phyloP scores from a whole-genome alignment of 2,329 filamentous ascomycete species.

The Nemania diffusa region DNA sequence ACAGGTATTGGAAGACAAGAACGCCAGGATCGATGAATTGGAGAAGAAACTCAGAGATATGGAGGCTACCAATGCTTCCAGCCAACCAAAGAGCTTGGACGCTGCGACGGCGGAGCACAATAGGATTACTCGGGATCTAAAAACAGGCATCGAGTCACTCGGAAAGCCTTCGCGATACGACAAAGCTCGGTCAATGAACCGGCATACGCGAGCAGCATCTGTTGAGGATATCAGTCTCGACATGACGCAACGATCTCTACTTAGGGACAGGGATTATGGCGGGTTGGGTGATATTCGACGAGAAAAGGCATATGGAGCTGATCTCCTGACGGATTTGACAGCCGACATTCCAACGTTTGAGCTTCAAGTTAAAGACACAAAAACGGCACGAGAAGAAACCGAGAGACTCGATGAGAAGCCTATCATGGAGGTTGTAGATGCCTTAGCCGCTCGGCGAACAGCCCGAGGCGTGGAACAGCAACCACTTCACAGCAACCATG shows the following conservation, averaged over 20 bases:
- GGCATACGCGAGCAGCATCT: constrained; percentile 39
- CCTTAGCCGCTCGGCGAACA: constrained; percentile 15
- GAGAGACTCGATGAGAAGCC: constrained; percentile 37
- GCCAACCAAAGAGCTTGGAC: constrained; percentile 28
- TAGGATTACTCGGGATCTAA: constrained; percentile 42
- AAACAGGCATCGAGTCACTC: constrained; percentile 43
- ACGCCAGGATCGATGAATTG: constrained; percentile 66
- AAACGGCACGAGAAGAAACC: constrained; percentile 35
- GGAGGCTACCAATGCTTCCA: constrained; percentile 48
- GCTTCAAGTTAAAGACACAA: constrained; percentile 43
- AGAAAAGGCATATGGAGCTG: constrained; percentile 12
- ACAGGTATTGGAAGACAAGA: constrained; percentile 65
- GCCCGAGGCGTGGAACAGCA: constrained; percentile 21
- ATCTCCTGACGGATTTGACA: constrained; percentile 42
- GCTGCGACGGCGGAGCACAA: constrained; percentile 35
- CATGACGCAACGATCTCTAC: constrained; percentile 43
- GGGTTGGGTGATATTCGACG: constrained; percentile 11
- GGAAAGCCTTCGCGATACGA: constrained; percentile 41
- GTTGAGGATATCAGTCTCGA: constrained; percentile 46
- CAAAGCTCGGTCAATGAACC: constrained; percentile 29
- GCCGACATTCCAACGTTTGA: constrained; percentile 47
- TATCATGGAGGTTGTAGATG: constrained; percentile 34
- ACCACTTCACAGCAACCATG: constrained; percentile 31
- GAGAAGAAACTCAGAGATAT: constrained; percentile 63
- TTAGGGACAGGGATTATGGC: constrained; percentile 33